These are phyloP conservation scores for Musa acuminata DNA, from an alignment of 176 grass and related monocot genomes.

Conservation along the genomic window DNA sequence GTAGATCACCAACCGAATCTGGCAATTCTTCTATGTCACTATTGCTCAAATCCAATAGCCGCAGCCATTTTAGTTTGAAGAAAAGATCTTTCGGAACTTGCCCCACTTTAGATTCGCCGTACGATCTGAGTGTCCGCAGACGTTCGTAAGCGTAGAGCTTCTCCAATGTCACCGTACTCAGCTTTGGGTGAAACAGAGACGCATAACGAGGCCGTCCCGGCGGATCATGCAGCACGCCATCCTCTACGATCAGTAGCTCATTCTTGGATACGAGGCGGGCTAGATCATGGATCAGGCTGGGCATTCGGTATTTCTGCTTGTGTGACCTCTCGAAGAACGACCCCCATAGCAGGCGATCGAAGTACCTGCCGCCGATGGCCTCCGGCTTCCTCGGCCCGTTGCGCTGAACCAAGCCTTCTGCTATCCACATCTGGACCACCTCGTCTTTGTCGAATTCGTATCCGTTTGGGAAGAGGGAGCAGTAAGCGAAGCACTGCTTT, in stretches of 20 bases:
- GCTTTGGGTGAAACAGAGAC: slow-evolving; percentile 13
- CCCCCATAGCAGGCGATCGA: slow-evolving; percentile 35
- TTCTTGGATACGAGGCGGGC: slow-evolving; percentile 25
- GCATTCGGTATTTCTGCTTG: slow-evolving; percentile 20
- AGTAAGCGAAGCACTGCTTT: slow-evolving; percentile 55
- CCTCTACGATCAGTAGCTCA: slow-evolving; percentile 20
- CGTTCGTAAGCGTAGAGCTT: slow-evolving; percentile 23
- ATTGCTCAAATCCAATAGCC: slow-evolving; percentile 34
- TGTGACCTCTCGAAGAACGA: slow-evolving; percentile 31
- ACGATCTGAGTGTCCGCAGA: slow-evolving; percentile 41
- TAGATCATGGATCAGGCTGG: slow-evolving; percentile 33
- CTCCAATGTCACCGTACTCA: slow-evolving; percentile 19
- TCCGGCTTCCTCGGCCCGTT: slow-evolving; percentile 21
- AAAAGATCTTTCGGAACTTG: slow-evolving; percentile 28
- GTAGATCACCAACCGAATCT: slow-evolving; percentile 28
- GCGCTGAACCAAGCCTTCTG: slow-evolving; percentile 36
- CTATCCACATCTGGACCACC: slow-evolving; percentile 48
- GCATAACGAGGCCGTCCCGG: slow-evolving; percentile 20
- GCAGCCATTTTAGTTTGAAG: slow-evolving; percentile 22
- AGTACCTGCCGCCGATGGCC: slow-evolving; percentile 26
- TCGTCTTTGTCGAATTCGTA: slow-evolving; percentile 45
- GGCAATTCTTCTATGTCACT: slow-evolving; percentile 26
- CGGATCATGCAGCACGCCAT: background rate
- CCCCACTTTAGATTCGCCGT: slow-evolving; percentile 10
- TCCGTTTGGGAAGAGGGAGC: slow-evolving; percentile 33